These are phyloP conservation scores for Leccinum broughii DNA, from an alignment of 768 basidiomycete species.

Conservation along the genomic window DNA sequence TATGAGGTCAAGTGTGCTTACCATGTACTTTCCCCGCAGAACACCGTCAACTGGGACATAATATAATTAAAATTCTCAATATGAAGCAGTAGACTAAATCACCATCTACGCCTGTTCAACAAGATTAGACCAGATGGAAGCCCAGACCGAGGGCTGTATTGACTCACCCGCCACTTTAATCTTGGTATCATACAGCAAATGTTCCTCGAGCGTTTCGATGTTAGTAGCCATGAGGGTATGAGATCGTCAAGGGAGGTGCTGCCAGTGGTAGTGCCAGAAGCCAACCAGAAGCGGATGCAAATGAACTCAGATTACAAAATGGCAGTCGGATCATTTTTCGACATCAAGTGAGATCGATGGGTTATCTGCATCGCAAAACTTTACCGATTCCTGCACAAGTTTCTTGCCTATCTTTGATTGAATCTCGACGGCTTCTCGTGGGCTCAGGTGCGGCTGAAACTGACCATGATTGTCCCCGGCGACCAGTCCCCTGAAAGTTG, in stretches of 20 bases:
- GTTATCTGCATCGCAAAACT: conserved; percentile 17
- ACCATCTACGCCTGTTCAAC: conserved; percentile 65
- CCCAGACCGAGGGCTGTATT: conserved; percentile 1
- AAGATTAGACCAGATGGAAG: conserved; percentile 1
- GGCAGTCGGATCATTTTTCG: neutral
- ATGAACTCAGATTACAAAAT: too few relatives aligned
- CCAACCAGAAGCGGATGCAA: neutral
- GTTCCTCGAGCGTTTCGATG: conserved; percentile 49
- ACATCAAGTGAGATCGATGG: neutral
- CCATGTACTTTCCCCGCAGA: conserved; percentile 93
- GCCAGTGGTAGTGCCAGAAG: too few relatives aligned
- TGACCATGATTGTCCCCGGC: neutral
- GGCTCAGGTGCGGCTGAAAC: conserved; percentile 54
- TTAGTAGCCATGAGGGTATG: conserved; percentile 13
- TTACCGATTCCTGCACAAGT: conserved; percentile 50
- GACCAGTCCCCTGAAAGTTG: conserved; percentile 3
- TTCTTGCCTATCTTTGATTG: conserved; percentile 53
- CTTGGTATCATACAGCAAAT: conserved; percentile 69
- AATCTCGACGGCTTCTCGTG: conserved; percentile 50
- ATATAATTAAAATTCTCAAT: conserved; percentile 5
- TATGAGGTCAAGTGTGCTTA: conserved; percentile 28
- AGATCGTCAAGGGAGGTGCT: neutral
- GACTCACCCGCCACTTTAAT: conserved; percentile 89
- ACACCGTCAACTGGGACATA: conserved; percentile 78
- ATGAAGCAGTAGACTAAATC: conserved; percentile 18